Evolutionary conservation across 257 asterid species (phyloP).

Genomic region (Nicotiana benthamiana): DNA sequence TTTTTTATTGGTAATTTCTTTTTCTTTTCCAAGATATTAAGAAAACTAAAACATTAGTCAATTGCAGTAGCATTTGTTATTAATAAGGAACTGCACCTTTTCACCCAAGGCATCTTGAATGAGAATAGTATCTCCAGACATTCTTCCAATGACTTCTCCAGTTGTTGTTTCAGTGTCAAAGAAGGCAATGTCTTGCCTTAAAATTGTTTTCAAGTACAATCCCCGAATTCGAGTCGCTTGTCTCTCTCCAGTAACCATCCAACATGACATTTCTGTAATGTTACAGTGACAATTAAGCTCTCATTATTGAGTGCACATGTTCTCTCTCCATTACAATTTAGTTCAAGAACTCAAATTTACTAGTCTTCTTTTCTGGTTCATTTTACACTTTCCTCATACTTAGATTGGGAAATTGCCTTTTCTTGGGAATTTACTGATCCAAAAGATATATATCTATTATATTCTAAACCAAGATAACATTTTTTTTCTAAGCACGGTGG

Average conservation of each 20-base stretch:
- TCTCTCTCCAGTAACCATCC: conserved; percentile 66
- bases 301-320: neutral
- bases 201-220: conserved; percentile 41
- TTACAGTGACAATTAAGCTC: neutral
- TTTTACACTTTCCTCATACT: neutral
- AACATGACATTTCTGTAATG: conserved; percentile 51
- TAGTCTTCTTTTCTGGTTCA: neutral
- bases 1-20: neutral
- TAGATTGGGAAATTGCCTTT: neutral
- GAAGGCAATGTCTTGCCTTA: conserved; percentile 57
- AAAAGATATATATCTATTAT: neutral
- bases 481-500: neutral
- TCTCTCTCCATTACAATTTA: neutral
- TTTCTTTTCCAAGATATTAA: neutral
- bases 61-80: neutral
- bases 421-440: neutral
- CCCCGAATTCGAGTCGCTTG: conserved; percentile 56
- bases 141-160: conserved; percentile 54
- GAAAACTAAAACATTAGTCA: neutral
- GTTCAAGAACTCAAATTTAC: neutral
- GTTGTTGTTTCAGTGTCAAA: conserved; percentile 62
- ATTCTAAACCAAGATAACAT: no score
- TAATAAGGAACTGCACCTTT: conserved; percentile 32
- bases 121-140: conserved; percentile 60
- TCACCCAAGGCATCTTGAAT: conserved; percentile 89